Conservation (phyloP, 768 basidiomycete genomes). For the Mycena rosella region DNA sequence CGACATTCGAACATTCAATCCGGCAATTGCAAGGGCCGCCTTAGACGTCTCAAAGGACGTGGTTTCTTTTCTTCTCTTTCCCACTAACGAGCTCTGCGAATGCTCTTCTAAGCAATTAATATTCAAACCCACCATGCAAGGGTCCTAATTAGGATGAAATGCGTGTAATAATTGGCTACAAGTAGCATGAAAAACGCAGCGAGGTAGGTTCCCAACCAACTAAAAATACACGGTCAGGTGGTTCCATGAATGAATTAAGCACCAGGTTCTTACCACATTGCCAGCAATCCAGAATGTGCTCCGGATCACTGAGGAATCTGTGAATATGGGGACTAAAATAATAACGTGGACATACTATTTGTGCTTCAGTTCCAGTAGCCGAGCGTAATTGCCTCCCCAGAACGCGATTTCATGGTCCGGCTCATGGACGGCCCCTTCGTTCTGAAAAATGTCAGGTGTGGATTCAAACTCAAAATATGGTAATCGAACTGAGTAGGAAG, state of each 20-base stretch:
- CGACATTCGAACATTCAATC: too few species aligned
- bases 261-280: constrained; percentile 36
- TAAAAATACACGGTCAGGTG: background rate
- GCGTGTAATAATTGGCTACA: background rate
- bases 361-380: constrained; percentile 39
- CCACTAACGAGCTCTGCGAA: too few species aligned
- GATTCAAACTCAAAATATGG: background rate
- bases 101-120: too few species aligned
- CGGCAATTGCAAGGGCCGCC: too few species aligned
- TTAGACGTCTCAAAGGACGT: too few species aligned
- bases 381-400: constrained; percentile 40
- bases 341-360: constrained; percentile 38
- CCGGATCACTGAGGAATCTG: constrained; percentile 37
- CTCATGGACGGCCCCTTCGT: constrained; percentile 44
- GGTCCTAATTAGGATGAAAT: too few species aligned
- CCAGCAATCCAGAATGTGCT: constrained; percentile 43
- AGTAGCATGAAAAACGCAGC: constrained; percentile 12
- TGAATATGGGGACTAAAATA: background rate
- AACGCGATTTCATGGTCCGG: constrained; percentile 43
- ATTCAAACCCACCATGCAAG: too few species aligned
- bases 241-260: background rate
- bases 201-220: constrained; percentile 21
- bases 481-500: constrained; percentile 39
- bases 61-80: too few species aligned
- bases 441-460: constrained; percentile 30